phyloP scores from a whole-genome alignment of 768 basidiomycete species.

The Tricholoma furcatifolium region DNA sequence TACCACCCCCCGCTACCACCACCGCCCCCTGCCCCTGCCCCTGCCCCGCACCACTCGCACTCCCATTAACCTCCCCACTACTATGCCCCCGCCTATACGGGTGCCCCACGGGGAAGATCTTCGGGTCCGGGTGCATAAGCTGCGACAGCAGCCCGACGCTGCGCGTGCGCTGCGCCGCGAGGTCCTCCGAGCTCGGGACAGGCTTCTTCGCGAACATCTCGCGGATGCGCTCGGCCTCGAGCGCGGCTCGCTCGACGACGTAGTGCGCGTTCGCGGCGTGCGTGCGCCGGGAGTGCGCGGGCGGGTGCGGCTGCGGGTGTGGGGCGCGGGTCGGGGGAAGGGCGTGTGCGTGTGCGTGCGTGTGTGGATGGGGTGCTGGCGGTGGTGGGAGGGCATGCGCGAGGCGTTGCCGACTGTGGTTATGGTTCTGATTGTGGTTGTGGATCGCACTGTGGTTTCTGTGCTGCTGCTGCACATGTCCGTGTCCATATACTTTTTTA shows the following conservation, averaged over 20 bases:
- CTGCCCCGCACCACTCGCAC: slow-evolving; percentile 1
- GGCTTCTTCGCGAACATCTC: slow-evolving; percentile 78
- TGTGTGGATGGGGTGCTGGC: slow-evolving; percentile 18
- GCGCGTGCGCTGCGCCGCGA: slow-evolving; percentile 33
- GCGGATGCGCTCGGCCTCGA: slow-evolving; percentile 61
- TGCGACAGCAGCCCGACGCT: slow-evolving; percentile 61
- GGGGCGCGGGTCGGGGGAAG: slow-evolving; percentile 24
- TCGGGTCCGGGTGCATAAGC: slow-evolving; percentile 71
- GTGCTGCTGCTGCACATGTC: neutral
- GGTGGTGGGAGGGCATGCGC: slow-evolving; percentile 9
- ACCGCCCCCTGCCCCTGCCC: slow-evolving; percentile 1
- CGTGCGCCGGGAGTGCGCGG: slow-evolving; percentile 17
- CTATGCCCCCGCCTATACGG: slow-evolving; percentile 55
- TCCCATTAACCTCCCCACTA: slow-evolving; percentile 44
- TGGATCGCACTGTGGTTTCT: neutral
- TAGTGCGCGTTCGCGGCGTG: slow-evolving; percentile 27
- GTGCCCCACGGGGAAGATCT: slow-evolving; percentile 55
- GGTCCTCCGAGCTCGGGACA: slow-evolving; percentile 57
- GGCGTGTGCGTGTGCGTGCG: slow-evolving; percentile 4
- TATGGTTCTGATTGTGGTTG: slow-evolving; percentile 17
- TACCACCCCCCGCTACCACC: slow-evolving; percentile 9
- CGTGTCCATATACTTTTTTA: slow-evolving; percentile 3
- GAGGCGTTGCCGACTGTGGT: neutral
- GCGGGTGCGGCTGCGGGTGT: no score
- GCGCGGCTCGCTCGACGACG: slow-evolving; percentile 46